These are phyloP conservation scores for Chrysanthemum makinoi DNA, from an alignment of 129 eudicot genomes.

Conservation along the genomic window DNA sequence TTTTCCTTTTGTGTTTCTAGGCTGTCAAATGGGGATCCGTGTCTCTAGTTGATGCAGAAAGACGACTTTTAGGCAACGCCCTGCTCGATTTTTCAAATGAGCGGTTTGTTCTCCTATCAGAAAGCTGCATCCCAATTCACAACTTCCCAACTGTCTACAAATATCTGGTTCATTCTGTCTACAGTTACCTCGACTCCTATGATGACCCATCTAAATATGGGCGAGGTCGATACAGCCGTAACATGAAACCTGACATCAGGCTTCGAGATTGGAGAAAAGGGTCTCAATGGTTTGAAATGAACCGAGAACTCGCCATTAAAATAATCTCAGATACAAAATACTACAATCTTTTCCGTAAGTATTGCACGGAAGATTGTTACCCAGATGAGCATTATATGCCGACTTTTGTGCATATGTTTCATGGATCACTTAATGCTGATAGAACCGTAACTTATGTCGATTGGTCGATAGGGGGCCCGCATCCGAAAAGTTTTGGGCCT, in stretches of 20 bases:
- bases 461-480: conserved; percentile 74
- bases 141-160: conserved; percentile 65
- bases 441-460: conserved; percentile 77
- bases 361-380: conserved; percentile 69
- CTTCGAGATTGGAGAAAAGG: conserved; percentile 85
- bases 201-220: conserved; percentile 78
- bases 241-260: conserved; percentile 59
- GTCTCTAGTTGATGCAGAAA: conserved; percentile 74
- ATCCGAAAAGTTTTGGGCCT: conserved; percentile 61
- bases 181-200: conserved; percentile 71
- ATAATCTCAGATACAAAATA: conserved; percentile 66
- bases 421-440: conserved; percentile 55
- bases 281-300: conserved; percentile 88
- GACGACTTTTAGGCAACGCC: conserved; percentile 77
- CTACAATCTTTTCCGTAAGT: conserved; percentile 55
- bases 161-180: conserved; percentile 51
- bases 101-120: conserved; percentile 80
- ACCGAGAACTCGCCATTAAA: conserved; percentile 49
- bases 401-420: conserved; percentile 58
- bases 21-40: conserved; percentile 72
- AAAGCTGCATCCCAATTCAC: conserved; percentile 89
- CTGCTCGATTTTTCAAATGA: conserved; percentile 85
- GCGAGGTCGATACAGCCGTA: conserved; percentile 72
- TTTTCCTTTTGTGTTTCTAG: conserved; percentile 29
- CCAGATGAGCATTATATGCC: conserved; percentile 91